These are phyloP conservation scores for Emergomyces africanus DNA, from an alignment of 2,329 filamentous ascomycete species.

Conservation along the genomic window DNA sequence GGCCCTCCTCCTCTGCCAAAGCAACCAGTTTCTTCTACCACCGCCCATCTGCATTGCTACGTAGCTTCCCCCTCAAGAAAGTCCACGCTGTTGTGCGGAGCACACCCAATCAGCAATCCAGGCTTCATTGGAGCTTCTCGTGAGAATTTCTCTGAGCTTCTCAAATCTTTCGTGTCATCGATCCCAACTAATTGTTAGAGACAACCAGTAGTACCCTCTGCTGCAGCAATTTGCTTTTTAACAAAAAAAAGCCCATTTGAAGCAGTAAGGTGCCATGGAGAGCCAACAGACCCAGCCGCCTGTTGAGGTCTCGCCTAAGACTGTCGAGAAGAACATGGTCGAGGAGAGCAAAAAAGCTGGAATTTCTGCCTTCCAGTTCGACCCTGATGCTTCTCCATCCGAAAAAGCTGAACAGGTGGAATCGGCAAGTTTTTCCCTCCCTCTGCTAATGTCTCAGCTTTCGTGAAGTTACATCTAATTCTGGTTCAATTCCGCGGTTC, in stretches of 20 bases:
- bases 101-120: neutral
- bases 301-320: slow-evolving; percentile 52
- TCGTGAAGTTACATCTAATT: neutral
- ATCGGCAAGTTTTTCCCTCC: slow-evolving; percentile 45
- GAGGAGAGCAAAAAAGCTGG: slow-evolving; percentile 69
- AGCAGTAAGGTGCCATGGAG: slow-evolving; percentile 67
- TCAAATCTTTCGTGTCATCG: neutral
- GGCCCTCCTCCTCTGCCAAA: neutral
- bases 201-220: slow-evolving; percentile 6
- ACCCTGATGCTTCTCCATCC: slow-evolving; percentile 70
- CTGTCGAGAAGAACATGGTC: slow-evolving; percentile 61
- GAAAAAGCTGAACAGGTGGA: slow-evolving; percentile 71
- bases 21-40: neutral
- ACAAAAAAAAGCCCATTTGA: slow-evolving; percentile 52
- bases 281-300: slow-evolving; percentile 55
- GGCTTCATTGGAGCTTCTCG: neutral
- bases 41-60: neutral
- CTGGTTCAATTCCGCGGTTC: neutral
- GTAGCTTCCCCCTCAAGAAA: neutral
- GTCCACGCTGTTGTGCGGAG: neutral
- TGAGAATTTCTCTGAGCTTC: neutral
- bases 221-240: neutral
- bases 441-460: neutral
- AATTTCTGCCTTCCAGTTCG: slow-evolving; percentile 67
- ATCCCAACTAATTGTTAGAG: neutral